These are phyloP conservation scores for Nitzschia putrida DNA, from an alignment of 108 stramenopile genomes.

Conservation along the genomic window DNA sequence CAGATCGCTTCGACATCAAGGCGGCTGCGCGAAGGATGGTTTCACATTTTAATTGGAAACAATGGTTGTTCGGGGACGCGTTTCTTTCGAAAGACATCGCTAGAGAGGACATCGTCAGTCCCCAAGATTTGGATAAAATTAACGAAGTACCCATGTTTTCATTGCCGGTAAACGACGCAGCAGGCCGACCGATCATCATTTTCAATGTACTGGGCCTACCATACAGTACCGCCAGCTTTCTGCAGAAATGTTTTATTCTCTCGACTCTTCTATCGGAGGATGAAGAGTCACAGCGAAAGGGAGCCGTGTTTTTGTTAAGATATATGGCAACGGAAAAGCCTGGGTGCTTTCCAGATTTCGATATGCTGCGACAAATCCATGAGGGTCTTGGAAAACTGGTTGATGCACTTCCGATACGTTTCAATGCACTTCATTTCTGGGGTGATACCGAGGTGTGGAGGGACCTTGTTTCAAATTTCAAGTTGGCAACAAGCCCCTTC, in stretches of 20 bases:
- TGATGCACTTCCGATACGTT: background rate
- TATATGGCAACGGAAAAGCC: background rate
- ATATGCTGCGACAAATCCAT: background rate
- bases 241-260: too few relatives aligned
- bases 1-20: slow-evolving; percentile 34
- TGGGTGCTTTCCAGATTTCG: background rate
- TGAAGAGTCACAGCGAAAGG: slow-evolving; percentile 19
- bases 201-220: background rate
- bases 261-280: slow-evolving; percentile 5
- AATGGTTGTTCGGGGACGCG: slow-evolving; percentile 41
- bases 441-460: background rate
- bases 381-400: background rate
- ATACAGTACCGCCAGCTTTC: too few relatives aligned
- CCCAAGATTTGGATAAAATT: slow-evolving; percentile 1
- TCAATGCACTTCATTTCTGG: slow-evolving; percentile 6
- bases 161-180: slow-evolving; percentile 14
- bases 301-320: slow-evolving; percentile 1
- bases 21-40: slow-evolving; percentile 32
- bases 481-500: background rate
- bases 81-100: slow-evolving; percentile 18
- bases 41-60: slow-evolving; percentile 38
- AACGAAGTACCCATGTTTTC: background rate
- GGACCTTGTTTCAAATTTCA: slow-evolving; percentile 7
- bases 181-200: slow-evolving; percentile 7
- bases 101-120: slow-evolving; percentile 22